Percentiles rank a stretch among this genome's conserved stretches.
Evolutionary conservation across 2,329 filamentous ascomycete species (phyloP).

Genomic region (Trichophyton simii): DNA sequence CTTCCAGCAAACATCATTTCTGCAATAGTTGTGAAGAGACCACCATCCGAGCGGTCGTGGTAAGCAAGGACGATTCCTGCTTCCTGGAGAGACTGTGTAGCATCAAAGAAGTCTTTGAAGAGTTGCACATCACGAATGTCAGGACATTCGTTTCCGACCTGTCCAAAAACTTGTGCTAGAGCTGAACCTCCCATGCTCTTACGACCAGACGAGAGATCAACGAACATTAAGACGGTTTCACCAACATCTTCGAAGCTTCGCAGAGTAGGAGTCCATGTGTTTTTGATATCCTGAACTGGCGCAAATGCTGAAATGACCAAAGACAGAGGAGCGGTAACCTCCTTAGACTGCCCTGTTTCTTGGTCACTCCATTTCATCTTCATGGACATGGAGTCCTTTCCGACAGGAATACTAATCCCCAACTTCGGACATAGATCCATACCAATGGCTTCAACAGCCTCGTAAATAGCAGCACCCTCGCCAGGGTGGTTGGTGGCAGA

Average conservation of each 20-base stretch:
- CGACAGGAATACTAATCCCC: conserved; percentile 88
- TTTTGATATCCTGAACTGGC: conserved; percentile 65
- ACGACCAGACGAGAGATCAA: conserved; percentile 72
- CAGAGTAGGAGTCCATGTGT: conserved; percentile 89
- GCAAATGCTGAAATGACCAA: conserved; percentile 85
- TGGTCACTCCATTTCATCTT: conserved; percentile 86
- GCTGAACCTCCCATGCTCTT: conserved; percentile 82
- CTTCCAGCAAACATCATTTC: conserved; percentile 99
- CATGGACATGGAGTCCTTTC: conserved; percentile 98
- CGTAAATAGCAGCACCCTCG: conserved; percentile 82
- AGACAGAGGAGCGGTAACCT: conserved; percentile 84
- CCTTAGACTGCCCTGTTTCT: conserved; percentile 54
- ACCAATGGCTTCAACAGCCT: conserved; percentile 84
- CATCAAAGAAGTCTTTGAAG: conserved; percentile 84
- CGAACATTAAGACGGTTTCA: conserved; percentile 76
- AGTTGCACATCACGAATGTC: conserved; percentile 73
- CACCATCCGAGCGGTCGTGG: conserved; percentile 88
- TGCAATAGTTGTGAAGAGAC: conserved; percentile 74
- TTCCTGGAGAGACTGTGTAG: conserved; percentile 56
- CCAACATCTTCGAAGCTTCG: conserved; percentile 74
- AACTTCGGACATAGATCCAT: conserved; percentile 83
- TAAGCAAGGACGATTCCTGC: conserved; percentile 72
- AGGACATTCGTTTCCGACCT: conserved; percentile 71
- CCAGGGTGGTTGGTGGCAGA: conserved; percentile 86
- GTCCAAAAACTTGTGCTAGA: conserved; percentile 75